Conservation (phyloP, 2,329 filamentous ascomycete genomes). For the Paraphoma sp. region DNA sequence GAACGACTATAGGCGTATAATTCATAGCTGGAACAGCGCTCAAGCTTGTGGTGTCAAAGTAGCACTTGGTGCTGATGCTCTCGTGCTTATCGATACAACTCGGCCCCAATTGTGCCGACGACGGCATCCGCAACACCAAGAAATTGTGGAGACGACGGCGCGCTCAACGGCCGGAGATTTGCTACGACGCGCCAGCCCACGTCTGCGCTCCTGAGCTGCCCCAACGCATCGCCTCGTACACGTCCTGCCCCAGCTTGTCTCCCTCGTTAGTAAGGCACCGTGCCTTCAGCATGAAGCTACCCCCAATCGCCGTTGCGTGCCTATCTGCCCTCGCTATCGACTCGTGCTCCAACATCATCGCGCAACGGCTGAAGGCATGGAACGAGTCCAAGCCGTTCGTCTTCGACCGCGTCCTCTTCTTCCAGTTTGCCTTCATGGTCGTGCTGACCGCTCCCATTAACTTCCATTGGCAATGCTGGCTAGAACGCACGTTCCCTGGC, state of each 20-base stretch:
- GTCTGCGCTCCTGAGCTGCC: neutral
- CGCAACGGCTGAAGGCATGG: constrained; percentile 46
- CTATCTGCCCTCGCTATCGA: constrained; percentile 45
- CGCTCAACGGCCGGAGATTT: neutral
- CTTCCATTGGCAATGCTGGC: constrained; percentile 81
- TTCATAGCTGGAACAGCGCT: too few relatives aligned
- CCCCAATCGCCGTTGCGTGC: constrained; percentile 42
- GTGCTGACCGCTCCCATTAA: constrained; percentile 79
- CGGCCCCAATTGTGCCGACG: neutral
- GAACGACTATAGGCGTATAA: too few relatives aligned
- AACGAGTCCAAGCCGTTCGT: constrained; percentile 42
- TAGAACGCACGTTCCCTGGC: constrained; percentile 78
- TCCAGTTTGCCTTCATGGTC: constrained; percentile 63
- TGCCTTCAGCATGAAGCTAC: constrained; percentile 40
- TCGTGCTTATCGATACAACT: too few relatives aligned
- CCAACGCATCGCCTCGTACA: neutral
- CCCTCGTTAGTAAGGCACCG: too few relatives aligned
- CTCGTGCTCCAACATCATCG: constrained; percentile 47
- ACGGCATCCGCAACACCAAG: constrained; percentile 2
- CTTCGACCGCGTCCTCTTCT: constrained; percentile 46
- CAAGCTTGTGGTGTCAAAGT: too few relatives aligned
- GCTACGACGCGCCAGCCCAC: neutral
- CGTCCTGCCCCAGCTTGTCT: too few relatives aligned
- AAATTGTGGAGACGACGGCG: constrained; percentile 2
- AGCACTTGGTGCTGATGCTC: too few relatives aligned